A percentile compares a stretch with the other conserved stretches of the same genome.
phyloP scores from a whole-genome alignment of 495 filamentous ascomycete genomes.

The Aspergillus heteromorphus region DNA sequence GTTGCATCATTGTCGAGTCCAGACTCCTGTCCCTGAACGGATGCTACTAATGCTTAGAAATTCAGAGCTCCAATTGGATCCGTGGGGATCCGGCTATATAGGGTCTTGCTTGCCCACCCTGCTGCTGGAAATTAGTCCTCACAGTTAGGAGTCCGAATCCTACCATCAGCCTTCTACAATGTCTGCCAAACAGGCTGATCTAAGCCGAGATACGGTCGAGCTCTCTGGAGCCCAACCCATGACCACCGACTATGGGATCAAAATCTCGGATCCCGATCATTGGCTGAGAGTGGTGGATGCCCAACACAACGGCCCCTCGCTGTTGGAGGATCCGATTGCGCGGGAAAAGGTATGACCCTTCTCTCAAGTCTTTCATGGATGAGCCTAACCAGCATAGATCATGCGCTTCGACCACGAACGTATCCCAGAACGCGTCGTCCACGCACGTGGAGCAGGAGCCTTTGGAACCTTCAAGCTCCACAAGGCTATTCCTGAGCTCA shows the following conservation, averaged over 20 bases:
- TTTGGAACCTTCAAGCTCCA: slow-evolving; percentile 78
- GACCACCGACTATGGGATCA: slow-evolving; percentile 76
- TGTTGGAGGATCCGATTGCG: slow-evolving; percentile 79
- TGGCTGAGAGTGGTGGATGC: slow-evolving; percentile 65
- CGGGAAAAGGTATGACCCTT: slow-evolving; percentile 62
- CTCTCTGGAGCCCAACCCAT: slow-evolving; percentile 29
- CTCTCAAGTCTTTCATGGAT: neutral
- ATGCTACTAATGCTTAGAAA: neutral
- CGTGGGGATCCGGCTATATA: neutral
- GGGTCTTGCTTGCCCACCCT: neutral
- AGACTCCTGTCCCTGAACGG: neutral
- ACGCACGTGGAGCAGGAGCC: slow-evolving; percentile 77
- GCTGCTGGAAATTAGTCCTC: neutral
- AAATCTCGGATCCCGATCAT: slow-evolving; percentile 67
- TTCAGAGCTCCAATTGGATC: neutral
- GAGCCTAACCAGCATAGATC: slow-evolving; percentile 44
- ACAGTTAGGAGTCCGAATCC: too few relatives aligned
- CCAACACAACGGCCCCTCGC: slow-evolving; percentile 58
- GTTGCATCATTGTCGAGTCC: neutral
- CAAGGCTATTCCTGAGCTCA: slow-evolving; percentile 65
- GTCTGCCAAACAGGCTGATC: slow-evolving; percentile 1
- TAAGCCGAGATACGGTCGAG: slow-evolving; percentile 5
- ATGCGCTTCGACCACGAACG: slow-evolving; percentile 81
- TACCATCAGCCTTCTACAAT: neutral
- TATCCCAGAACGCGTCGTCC: slow-evolving; percentile 84